A percentile compares a stretch with the other conserved stretches of the same genome.
These are phyloP conservation scores for Streptanthus diversifolius DNA, from an alignment of 345 rosid species.

Conservation along the genomic window DNA sequence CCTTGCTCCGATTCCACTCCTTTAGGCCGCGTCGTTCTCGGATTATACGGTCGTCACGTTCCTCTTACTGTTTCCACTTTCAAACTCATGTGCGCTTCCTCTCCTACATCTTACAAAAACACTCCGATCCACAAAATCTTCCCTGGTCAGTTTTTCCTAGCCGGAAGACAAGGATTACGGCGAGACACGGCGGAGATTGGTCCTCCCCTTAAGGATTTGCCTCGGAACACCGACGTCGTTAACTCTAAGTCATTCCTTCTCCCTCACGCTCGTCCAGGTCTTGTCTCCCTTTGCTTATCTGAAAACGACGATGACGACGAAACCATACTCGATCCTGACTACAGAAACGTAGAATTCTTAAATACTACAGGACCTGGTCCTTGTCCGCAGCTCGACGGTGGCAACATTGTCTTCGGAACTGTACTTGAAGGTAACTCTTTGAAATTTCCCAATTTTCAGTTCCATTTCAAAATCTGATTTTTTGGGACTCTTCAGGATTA, in stretches of 20 bases:
- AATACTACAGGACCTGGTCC: slow-evolving; percentile 92
- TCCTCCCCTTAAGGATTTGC: slow-evolving; percentile 40
- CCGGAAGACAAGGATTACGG: slow-evolving; percentile 67
- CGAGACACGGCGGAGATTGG: slow-evolving; percentile 55
- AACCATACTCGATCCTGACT: slow-evolving; percentile 59
- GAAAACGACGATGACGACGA: slow-evolving; percentile 89
- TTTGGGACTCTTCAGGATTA: slow-evolving; percentile 45
- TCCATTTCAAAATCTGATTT: not conserved
- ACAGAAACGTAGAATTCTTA: slow-evolving; percentile 85
- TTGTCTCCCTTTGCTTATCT: slow-evolving; percentile 71
- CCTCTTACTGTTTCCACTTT: slow-evolving; percentile 80
- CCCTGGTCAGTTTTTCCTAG: slow-evolving; percentile 73
- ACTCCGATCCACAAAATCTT: slow-evolving; percentile 76
- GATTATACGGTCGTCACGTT: slow-evolving; percentile 71
- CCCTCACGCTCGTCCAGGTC: slow-evolving; percentile 55
- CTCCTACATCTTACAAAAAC: slow-evolving; percentile 59
- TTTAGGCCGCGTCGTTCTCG: slow-evolving; percentile 78
- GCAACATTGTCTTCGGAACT: slow-evolving; percentile 84
- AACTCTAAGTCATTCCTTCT: slow-evolving; percentile 63
- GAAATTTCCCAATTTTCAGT: not conserved
- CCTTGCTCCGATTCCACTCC: slow-evolving; percentile 55
- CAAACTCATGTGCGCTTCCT: slow-evolving; percentile 69
- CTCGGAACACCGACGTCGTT: slow-evolving; percentile 65
- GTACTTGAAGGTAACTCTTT: slow-evolving; percentile 67
- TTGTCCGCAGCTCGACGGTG: slow-evolving; percentile 66